Evolutionary conservation across 495 filamentous ascomycete genomes (phyloP), one percentile per base, ranked within the genome.

Genomic region (Talaromyces adpressus): DNA sequence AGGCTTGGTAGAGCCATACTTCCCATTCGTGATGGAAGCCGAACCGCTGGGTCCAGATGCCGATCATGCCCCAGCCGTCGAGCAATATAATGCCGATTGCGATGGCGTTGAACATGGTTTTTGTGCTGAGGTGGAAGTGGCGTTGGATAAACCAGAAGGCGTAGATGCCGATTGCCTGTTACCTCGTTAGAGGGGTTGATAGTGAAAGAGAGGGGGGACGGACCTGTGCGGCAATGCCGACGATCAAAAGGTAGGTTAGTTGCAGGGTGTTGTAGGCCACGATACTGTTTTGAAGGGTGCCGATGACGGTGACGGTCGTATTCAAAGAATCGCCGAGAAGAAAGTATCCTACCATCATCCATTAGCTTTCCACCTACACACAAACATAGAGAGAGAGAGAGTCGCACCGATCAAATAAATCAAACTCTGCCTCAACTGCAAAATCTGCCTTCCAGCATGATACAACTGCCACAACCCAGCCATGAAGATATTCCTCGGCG

Each of bases 401-500:
- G 29, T 49, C 69, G 62, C 68, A 83, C 81, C 85, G 64, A 87
- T 77, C 0, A 89, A 77, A 65, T 88, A 89, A 5, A 87, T 66
- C 20, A 88, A 66, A 65, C 82, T 85, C 71, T 89, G 86, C 69
- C 84, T 88, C 51, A 89, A 69, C 30, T 79, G 77, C 82, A 85
- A 86, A 20, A 88, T 81, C 65, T 87, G 83, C 14, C 72, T 74
- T 41, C 81, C 59, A 3, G 86, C 86, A 58, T 82, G 72, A 63
- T 76, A 82, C 0, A 87, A 74, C 72, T 87, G 83, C 81, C 78
- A 82, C 61, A 86, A 68, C 0, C 85, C 85, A 3, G 83, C 85
- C 59, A 83, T 69, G 32, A 88, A 62, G 58, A 82, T 75, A 56
- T 77, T 77, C 64, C 72, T 71, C 20, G 70, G 69, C n/a, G 72